A percentile compares a stretch with the other conserved stretches of the same genome.
Evolutionary conservation across 441 rosid species (phyloP).

Genomic region (Adansonia grandidieri): DNA sequence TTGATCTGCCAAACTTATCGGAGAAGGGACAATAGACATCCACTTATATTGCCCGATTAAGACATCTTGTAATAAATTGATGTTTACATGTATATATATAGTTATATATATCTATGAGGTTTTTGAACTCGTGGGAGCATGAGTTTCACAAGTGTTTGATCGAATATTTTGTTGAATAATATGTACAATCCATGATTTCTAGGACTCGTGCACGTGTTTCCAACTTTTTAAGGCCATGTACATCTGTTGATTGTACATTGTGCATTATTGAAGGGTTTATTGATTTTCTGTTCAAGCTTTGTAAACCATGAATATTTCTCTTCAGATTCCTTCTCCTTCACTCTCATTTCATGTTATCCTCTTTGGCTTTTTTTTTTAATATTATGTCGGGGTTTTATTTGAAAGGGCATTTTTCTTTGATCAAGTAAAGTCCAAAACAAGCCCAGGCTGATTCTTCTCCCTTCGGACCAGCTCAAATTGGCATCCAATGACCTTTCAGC

Average conservation of each 20-base stretch:
- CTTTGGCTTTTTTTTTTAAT: not conserved
- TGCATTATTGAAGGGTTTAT: not conserved
- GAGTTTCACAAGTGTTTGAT: not conserved
- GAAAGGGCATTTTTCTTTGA: slow-evolving; percentile 2
- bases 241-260: not conserved
- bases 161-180: not conserved
- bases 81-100: not conserved
- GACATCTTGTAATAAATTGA: not conserved
- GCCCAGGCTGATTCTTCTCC: not conserved
- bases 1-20: not conserved
- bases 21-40: not conserved
- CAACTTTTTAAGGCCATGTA: not conserved
- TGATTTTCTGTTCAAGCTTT: not conserved
- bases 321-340: not conserved
- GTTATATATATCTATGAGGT: not conserved
- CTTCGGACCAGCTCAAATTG: slow-evolving; percentile 8
- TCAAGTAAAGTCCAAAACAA: slow-evolving; percentile 18
- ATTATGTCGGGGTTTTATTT: not conserved
- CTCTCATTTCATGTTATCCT: not conserved
- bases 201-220: not conserved
- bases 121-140: not conserved
- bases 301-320: not conserved
- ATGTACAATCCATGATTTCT: not conserved
- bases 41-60: not conserved
- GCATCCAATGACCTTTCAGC: slow-evolving; percentile 38